Base-by-base conservation (phyloP, 371 early-diverging fungal genomes). In the Chytridium lagenaria region DNA sequence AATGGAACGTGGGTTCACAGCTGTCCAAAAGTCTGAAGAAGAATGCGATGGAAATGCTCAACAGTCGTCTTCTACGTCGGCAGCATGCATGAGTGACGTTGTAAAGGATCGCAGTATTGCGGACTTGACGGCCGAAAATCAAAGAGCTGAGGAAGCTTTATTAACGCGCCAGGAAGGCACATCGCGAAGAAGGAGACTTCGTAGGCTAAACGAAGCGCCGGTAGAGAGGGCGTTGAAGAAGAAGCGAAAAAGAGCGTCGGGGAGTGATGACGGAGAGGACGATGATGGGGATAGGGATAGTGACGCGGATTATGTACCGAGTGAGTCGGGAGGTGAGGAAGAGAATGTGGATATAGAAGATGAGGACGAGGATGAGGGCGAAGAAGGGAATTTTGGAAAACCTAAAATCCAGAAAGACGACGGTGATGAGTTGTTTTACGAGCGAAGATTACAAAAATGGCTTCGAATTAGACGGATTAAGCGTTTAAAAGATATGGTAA, bases 391-490 rank as follows among this genome's bases (percentile, higher is more conserved):
- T 5, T 16, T 59, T 26, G 10, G 59, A 3, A 28, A 36, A 37
- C 1, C 37, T 5, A 49, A 37, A 33, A 50, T 39, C 26, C 2
- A 36, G 26, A 69, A 66, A 37, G 84, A 86, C 64, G 86, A 86
- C 68, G 86, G 83, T 26, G 77, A 86, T 67, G 86, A 86, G 68
- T 28, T 33, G 2, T 51, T 55, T 19, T 86, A 84, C 64, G 80
- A 79, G 55, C 23, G 67, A 26, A 61, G 86, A 37, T 49, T 84
- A 30, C 36, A 19, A 19, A 2, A 39, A 1, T 86, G 84, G 84
- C 82, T 73, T 0, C 51, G 55, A 30, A 23, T 51, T 52, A 72
- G 83, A 3, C 67, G 82, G 37, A 37, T 38, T 12, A 50, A 55
- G 36, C 59, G 83, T 33, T 52, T 72, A 51, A 52, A 38, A 12